Evolutionary conservation across 2,329 filamentous ascomycete genomes (phyloP).

Genomic region (Proliferodiscus dingleyae): DNA sequence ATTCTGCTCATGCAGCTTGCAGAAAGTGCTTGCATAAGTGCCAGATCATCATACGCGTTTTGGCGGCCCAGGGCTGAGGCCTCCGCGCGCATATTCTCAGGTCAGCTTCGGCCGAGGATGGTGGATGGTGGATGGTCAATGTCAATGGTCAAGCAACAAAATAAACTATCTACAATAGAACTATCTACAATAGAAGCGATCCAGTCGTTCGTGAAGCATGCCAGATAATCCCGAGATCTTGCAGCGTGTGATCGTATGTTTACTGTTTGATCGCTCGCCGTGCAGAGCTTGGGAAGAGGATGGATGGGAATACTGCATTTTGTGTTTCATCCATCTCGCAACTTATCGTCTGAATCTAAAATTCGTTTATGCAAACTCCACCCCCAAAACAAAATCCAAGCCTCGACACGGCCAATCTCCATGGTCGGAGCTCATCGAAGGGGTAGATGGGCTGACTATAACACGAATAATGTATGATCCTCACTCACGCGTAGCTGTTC

Average conservation of each 20-base stretch:
- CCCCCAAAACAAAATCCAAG: not conserved
- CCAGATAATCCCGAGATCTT: constrained; percentile 7
- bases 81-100: no score
- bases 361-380: constrained; percentile 4
- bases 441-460: no score
- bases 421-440: not conserved
- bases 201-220: not conserved
- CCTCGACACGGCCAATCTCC: not conserved
- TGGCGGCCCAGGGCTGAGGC: constrained; percentile 2
- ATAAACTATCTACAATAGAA: not conserved
- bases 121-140: no score
- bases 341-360: constrained; percentile 2
- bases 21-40: constrained; percentile 1
- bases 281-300: not conserved
- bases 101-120: no score
- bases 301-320: constrained; percentile 1
- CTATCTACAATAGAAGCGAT: constrained; percentile 8
- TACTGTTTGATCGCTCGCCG: constrained; percentile 1
- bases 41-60: not conserved
- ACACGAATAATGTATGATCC: not conserved
- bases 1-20: not conserved
- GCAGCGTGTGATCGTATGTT: constrained; percentile 3
- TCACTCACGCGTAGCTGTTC: not conserved
- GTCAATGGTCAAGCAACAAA: not conserved
- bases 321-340: constrained; percentile 1